Evolutionary conservation across 208 protist genomes (phyloP), one percentile per base, ranked within the genome.

Genomic region (Wallacemonas sp.): DNA sequence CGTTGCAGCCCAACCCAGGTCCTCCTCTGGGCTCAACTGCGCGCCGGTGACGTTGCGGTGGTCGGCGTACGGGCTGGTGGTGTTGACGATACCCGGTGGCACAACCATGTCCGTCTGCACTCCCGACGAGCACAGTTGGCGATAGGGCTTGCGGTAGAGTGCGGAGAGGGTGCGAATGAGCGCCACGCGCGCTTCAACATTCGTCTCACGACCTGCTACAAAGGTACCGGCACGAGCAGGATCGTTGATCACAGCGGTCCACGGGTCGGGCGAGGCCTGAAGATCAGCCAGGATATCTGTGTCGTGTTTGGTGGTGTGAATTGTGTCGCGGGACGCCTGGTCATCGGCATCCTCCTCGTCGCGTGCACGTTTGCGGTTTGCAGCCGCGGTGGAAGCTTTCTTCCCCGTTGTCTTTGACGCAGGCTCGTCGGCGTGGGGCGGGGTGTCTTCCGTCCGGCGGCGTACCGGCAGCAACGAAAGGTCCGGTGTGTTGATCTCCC

Each of bases 101-200:
- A 83, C 72, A 33, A 93, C 76, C 3, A 68, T 70, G 63, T 88
- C 84, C 0, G 89, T 95, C 66, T 95, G 89, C 42, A 80, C 63
- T 22, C 82, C 89, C 8, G 41, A 53, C 24, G 89, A 95, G 11
- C 68, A 26, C 17, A 95, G 60, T 2, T 63, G 76, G 26, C 68
- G 59, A 77, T 75, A 86, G 27, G 88, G 82, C n/a, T 71, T 75
- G 22, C 75, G 45, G 54, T 91, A 95, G n/a, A 95, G 77, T 24
- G 46, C 36, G 21, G 68, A 70, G 2, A 95, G 78, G 9, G 73
- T 80, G 17, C 75, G 49, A 47, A 95, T 66, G 27, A 89, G 72
- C 62, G 83, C 75, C 26, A 93, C 76, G 3, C 77, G 76, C 39
- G 66, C 17, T 69, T 95, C 90, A 24, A 91, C 86, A 68, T 87